Evolutionary conservation across 768 basidiomycete genomes (phyloP).

Genomic region (Phaeotremella skinneri): DNA sequence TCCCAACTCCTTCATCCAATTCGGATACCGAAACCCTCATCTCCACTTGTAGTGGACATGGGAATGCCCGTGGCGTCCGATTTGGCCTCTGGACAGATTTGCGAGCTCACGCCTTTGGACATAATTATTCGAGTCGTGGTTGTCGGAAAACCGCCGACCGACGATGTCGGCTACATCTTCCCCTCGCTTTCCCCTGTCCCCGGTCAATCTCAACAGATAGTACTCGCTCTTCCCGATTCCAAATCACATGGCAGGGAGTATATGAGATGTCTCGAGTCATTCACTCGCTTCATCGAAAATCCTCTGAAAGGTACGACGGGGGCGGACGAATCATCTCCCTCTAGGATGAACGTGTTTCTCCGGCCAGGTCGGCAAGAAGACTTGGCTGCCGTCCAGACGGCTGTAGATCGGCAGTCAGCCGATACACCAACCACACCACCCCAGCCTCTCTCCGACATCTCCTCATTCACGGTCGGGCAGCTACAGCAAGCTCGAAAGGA

Average conservation of each 20-base stretch:
- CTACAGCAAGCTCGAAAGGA: slow-evolving; percentile 14
- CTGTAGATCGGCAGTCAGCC: no score
- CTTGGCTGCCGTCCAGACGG: no score
- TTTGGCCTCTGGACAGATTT: neutral
- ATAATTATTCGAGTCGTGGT: slow-evolving; percentile 12
- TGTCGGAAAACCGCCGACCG: slow-evolving; percentile 17
- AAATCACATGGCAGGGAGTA: slow-evolving; percentile 1
- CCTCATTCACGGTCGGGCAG: neutral
- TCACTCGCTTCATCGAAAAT: neutral
- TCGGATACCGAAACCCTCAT: slow-evolving; percentile 1
- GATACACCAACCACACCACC: neutral
- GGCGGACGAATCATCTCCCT: neutral
- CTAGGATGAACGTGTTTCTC: neutral
- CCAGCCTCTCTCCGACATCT: neutral
- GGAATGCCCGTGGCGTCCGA: slow-evolving; percentile 15
- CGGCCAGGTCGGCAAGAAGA: neutral
- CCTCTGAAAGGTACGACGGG: neutral
- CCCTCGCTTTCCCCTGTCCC: neutral
- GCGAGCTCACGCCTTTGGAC: neutral
- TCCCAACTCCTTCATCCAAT: no score
- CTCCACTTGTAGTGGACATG: slow-evolving; percentile 22
- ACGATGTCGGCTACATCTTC: neutral
- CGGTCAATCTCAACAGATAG: neutral
- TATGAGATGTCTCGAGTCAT: neutral
- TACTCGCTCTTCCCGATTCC: neutral